Base-by-base conservation (phyloP, 805 yeast genomes). In the Danielia reshetovae region DNA sequence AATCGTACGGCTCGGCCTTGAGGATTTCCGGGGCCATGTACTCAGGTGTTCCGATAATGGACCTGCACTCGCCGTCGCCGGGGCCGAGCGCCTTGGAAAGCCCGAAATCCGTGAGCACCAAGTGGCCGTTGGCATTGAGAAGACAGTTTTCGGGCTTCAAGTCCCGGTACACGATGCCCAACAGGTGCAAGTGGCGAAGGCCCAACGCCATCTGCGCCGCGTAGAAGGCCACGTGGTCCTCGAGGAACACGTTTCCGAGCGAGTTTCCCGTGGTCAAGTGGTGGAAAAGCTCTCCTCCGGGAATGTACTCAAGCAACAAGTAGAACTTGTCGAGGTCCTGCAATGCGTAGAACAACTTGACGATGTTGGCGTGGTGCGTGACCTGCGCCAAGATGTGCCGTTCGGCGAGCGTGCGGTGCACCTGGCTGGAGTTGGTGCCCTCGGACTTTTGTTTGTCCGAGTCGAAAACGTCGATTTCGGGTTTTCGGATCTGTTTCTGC, bases 101-200 rank as follows among this genome's bases (percentile, higher is more conserved):
- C 0, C 96, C 96, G 57, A 87, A 87, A 57, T 87, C 96, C 0
- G 95, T 86, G 29, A 86, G 63, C 15, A 87, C 81, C 38, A 87
- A 65, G 54, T 87, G 93, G 0, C 96, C 96, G n/a, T 67, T 57
- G 2, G 76, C 65, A 49, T 86, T 85, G 24, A 87, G 65, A 48
- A 88, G 64, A 51, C 95, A 88, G 51, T 87, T 87, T 57, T 87
- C 96, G 4, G 96, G 96, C 57, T 87, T 87, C 45, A 87, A 65
- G 54, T 87, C 96, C 27, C 96, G 73, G 50, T 87, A 88, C 4
- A 87, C 89, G 14, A 87, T 81, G 10, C 96, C 96, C 13, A 81
- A 71, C 28, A 69, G 68, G 54, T 87, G 96, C 17, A 87, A 64
- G 57, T 88, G 95, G 31, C 70, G 63, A 26, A 87, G 59, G 0